A percentile compares a stretch with the other conserved stretches of the same genome.
Evolutionary conservation across 768 basidiomycete species (phyloP).

Genomic region (Melanogaster broomeanus): DNA sequence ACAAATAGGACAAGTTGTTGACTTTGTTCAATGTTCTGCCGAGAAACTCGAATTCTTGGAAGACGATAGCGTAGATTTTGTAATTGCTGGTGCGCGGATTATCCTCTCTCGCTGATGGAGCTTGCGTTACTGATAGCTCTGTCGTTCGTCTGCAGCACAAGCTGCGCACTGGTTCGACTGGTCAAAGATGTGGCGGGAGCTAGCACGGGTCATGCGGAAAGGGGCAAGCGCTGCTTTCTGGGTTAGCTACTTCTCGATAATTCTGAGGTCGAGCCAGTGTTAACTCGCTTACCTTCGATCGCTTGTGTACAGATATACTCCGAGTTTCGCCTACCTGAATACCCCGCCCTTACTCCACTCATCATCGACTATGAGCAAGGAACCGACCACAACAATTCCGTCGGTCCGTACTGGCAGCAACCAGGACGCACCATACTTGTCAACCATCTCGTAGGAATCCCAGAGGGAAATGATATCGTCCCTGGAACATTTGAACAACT

Average conservation of each 20-base stretch:
- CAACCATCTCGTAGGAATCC: constrained; percentile 67
- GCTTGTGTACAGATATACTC: constrained; percentile 51
- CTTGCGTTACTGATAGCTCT: neutral
- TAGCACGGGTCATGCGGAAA: constrained; percentile 55
- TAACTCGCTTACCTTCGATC: neutral
- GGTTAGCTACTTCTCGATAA: constrained; percentile 40
- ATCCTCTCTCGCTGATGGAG: neutral
- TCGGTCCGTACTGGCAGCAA: constrained; percentile 76
- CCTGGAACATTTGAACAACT: constrained; percentile 42
- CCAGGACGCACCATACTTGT: constrained; percentile 77
- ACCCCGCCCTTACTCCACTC: constrained; percentile 56
- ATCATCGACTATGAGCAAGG: constrained; percentile 67
- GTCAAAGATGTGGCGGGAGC: constrained; percentile 68
- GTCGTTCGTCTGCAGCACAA: constrained; percentile 51
- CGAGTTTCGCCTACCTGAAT: constrained; percentile 63
- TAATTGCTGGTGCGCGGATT: constrained; percentile 56
- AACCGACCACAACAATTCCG: constrained; percentile 45
- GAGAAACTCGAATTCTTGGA: constrained; percentile 56
- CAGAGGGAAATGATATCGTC: constrained; percentile 44
- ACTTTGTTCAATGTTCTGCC: constrained; percentile 43
- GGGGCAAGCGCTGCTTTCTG: constrained; percentile 74
- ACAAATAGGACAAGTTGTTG: constrained; percentile 12
- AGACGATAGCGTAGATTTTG: constrained; percentile 60
- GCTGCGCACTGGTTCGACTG: constrained; percentile 85
- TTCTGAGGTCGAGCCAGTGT: neutral